These are phyloP conservation scores for Papiliotrema terrestris DNA, from an alignment of 1,284 basidiomycete genomes.

Conservation along the genomic window DNA sequence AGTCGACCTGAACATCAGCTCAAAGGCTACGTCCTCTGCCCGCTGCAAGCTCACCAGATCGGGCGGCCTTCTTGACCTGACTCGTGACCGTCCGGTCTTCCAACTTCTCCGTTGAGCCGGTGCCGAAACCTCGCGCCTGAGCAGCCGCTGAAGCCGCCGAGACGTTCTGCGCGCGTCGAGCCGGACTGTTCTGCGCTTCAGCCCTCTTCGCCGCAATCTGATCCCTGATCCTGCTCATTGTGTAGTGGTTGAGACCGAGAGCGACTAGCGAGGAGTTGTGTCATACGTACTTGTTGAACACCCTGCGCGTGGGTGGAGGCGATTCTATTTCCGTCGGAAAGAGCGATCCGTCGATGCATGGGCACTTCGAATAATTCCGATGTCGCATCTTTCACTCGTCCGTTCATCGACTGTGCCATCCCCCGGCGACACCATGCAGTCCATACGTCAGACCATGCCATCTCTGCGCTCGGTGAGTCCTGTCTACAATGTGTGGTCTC, in stretches of 20 bases:
- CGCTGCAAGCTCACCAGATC: constrained; percentile 28
- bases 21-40: neutral
- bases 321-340: neutral
- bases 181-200: constrained; percentile 1
- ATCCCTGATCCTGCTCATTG: neutral
- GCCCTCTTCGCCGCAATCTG: constrained; percentile 4
- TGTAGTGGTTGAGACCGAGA: neutral
- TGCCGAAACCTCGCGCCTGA: neutral
- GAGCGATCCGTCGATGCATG: neutral
- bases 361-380: neutral
- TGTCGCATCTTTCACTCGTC: neutral
- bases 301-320: neutral
- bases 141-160: neutral
- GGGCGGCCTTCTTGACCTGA: constrained; percentile 32
- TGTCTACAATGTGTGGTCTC: no score
- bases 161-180: neutral
- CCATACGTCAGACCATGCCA: neutral
- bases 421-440: neutral
- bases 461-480: neutral
- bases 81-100: constrained; percentile 32
- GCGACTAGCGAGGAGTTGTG: neutral
- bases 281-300: neutral
- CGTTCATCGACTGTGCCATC: neutral
- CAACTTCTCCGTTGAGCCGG: constrained; percentile 13
- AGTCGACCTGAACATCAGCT: constrained; percentile 32